Evolutionary conservation across 768 basidiomycete genomes (phyloP).

Genomic region (Hygrophoropsis aurantiaca): DNA sequence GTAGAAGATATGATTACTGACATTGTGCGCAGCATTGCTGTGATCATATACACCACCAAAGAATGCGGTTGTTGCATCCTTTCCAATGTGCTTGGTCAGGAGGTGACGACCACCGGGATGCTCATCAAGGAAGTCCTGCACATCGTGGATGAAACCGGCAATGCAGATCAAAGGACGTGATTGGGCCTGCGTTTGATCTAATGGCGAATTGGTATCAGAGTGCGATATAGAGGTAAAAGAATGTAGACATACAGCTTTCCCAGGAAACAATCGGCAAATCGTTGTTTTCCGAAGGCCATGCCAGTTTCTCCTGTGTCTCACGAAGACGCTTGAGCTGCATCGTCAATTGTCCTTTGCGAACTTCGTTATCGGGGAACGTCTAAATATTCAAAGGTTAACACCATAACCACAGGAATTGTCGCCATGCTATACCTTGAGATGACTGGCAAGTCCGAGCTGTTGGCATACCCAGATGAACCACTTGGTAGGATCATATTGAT

Average conservation of each 20-base stretch:
- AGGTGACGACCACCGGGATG: slow-evolving; percentile 91
- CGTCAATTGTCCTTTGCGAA: slow-evolving; percentile 86
- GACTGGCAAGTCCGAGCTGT: slow-evolving; percentile 49
- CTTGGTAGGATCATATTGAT: slow-evolving; percentile 91
- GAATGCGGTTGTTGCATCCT: slow-evolving; percentile 91
- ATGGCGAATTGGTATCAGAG: slow-evolving; percentile 3
- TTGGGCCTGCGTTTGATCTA: slow-evolving; percentile 77
- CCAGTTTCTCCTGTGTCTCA: slow-evolving; percentile 69
- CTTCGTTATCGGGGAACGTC: slow-evolving; percentile 68
- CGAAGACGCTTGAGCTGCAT: slow-evolving; percentile 91
- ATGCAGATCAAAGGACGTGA: slow-evolving; percentile 83
- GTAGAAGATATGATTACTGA: slow-evolving; percentile 28
- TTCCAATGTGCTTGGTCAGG: slow-evolving; percentile 81
- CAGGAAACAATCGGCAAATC: slow-evolving; percentile 82
- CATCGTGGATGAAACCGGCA: slow-evolving; percentile 93
- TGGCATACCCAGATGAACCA: slow-evolving; percentile 71
- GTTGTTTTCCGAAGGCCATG: slow-evolving; percentile 76
- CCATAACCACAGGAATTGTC: neutral
- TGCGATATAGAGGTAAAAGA: neutral
- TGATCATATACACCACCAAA: slow-evolving; percentile 92
- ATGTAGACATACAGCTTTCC: slow-evolving; percentile 81
- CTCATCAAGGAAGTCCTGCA: slow-evolving; percentile 80
- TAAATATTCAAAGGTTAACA: slow-evolving; percentile 9
- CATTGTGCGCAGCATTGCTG: slow-evolving; percentile 86
- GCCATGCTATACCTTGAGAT: slow-evolving; percentile 46